A percentile compares a stretch with the other conserved stretches of the same genome.
phyloP scores from a whole-genome alignment of 371 early-diverging fungal species.

The Circinella umbellata region DNA sequence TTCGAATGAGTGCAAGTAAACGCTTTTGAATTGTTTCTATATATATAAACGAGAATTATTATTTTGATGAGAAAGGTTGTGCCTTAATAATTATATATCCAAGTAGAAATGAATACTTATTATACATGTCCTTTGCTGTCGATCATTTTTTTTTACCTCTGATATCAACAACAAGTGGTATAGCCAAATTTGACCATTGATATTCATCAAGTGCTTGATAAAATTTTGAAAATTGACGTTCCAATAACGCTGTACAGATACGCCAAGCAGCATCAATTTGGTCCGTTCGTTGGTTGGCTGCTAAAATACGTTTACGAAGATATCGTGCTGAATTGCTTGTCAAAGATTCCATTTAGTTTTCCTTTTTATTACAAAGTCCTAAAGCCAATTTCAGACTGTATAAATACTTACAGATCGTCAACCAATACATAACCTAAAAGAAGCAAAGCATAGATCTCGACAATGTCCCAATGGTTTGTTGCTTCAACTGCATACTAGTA shows the following conservation, averaged over 20 bases:
- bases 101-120: too few species aligned
- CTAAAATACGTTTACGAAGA: slow-evolving; percentile 35
- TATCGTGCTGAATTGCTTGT: slow-evolving; percentile 32
- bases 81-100: too few species aligned
- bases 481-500: slow-evolving; percentile 15
- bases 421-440: slow-evolving; percentile 28
- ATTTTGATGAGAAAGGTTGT: too few species aligned
- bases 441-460: slow-evolving; percentile 29
- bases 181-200: slow-evolving; percentile 29
- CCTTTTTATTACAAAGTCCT: not conserved
- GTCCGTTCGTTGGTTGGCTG: not conserved
- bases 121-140: too few species aligned
- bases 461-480: slow-evolving; percentile 15
- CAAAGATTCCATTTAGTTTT: not conserved
- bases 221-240: slow-evolving; percentile 26
- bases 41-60: too few species aligned
- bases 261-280: slow-evolving; percentile 38
- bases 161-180: slow-evolving; percentile 18
- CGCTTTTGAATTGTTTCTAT: slow-evolving; percentile 13
- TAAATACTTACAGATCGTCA: slow-evolving; percentile 32
- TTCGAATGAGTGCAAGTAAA: slow-evolving; percentile 23
- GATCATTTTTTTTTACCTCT: slow-evolving; percentile 14
- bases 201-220: slow-evolving; percentile 24
- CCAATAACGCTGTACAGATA: slow-evolving; percentile 22
- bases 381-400: not conserved